Conservation (phyloP, 1,284 basidiomycete genomes). For the Fomitopsis palustris region DNA sequence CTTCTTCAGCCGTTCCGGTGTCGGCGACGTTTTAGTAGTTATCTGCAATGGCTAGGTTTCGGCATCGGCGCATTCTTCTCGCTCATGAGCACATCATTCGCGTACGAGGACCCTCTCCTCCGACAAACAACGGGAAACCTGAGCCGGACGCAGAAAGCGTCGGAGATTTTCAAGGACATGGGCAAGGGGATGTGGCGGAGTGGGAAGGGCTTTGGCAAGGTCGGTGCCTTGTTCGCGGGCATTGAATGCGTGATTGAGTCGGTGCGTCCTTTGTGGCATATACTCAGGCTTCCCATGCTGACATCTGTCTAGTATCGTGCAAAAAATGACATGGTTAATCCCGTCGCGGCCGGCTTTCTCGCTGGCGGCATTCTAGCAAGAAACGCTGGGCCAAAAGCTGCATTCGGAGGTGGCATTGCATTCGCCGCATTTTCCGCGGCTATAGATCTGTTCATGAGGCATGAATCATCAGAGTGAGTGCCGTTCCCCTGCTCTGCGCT, state of each 20-base stretch:
- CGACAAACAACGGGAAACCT: constrained; percentile 62
- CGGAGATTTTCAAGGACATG: constrained; percentile 92
- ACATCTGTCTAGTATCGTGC: constrained; percentile 73
- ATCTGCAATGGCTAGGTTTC: constrained; percentile 56
- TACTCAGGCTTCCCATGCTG: constrained; percentile 4
- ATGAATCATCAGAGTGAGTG: constrained; percentile 82
- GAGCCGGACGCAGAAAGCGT: constrained; percentile 74
- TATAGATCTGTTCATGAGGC: constrained; percentile 84
- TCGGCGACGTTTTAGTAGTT: constrained; percentile 22
- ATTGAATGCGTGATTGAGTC: constrained; percentile 96
- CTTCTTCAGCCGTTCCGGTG: background rate
- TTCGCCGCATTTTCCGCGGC: constrained; percentile 90
- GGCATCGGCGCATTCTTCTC: constrained; percentile 95
- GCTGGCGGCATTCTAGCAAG: constrained; percentile 82
- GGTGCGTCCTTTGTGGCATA: constrained; percentile 55
- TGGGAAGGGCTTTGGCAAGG: constrained; percentile 93
- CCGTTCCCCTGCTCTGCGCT: background rate
- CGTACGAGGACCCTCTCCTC: constrained; percentile 91
- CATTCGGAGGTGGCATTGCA: constrained; percentile 77
- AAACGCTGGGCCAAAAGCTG: constrained; percentile 81
- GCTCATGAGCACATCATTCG: constrained; percentile 93
- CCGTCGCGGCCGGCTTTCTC: constrained; percentile 68
- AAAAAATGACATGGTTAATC: constrained; percentile 91
- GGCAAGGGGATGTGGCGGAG: constrained; percentile 88
- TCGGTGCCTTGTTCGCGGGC: constrained; percentile 91